A percentile compares a stretch with the other conserved stretches of the same genome.
These are phyloP conservation scores for Pythium folliculosum DNA, from an alignment of 352 stramenopile genomes.

Conservation along the genomic window DNA sequence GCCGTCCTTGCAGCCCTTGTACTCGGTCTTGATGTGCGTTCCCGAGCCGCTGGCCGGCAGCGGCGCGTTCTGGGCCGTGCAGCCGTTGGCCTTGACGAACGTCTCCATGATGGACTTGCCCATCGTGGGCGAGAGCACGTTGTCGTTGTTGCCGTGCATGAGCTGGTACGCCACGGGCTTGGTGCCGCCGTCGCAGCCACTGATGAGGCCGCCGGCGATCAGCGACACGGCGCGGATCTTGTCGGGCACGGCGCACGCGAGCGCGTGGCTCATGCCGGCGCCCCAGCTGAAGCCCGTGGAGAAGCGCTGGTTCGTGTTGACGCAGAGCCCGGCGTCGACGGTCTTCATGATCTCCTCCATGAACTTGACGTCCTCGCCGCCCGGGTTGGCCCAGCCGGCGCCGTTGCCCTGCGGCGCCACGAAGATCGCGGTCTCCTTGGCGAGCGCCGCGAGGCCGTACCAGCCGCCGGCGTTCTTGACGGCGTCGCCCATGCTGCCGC, in stretches of 20 bases:
- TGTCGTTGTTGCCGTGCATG: constrained; percentile 35
- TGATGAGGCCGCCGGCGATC: constrained; percentile 28
- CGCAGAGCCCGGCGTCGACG: constrained; percentile 32
- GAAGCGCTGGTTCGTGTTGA: constrained; percentile 38
- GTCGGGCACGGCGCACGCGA: constrained; percentile 28
- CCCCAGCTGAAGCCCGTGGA: constrained; percentile 41
- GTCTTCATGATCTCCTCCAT: constrained; percentile 32
- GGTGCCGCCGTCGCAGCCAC: constrained; percentile 25
- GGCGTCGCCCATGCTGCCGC: constrained; percentile 31
- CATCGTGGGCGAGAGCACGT: constrained; percentile 29
- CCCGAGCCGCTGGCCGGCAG: constrained; percentile 27
- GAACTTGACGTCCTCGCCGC: constrained; percentile 34
- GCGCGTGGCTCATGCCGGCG: constrained; percentile 31
- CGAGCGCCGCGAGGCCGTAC: constrained; percentile 31
- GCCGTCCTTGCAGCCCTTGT: constrained; percentile 32
- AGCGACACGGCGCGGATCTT: constrained; percentile 35
- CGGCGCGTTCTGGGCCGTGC: constrained; percentile 27
- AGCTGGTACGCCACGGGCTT: constrained; percentile 30
- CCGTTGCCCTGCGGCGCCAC: constrained; percentile 31
- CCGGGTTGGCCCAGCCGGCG: constrained; percentile 29
- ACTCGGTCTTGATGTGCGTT: constrained; percentile 41
- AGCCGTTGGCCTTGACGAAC: constrained; percentile 38
- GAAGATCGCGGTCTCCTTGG: constrained; percentile 32
- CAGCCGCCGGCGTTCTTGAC: constrained; percentile 34
- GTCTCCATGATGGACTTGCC: constrained; percentile 29